Conservation (phyloP, 805 yeast genomes). For the Teunomyces gatunensis region DNA sequence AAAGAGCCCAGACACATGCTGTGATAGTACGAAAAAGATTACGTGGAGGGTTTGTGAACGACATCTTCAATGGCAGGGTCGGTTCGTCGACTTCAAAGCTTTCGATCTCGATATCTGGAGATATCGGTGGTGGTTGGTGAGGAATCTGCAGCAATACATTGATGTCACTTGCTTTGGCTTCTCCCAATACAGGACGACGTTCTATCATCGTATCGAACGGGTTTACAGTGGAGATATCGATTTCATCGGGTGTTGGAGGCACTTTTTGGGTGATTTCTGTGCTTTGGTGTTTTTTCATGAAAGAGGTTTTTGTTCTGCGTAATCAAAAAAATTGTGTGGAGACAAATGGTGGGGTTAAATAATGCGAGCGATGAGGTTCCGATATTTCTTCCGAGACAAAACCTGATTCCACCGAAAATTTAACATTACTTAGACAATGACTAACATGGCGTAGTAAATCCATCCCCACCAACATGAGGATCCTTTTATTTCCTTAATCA, state of each 20-base stretch:
- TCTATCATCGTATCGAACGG: neutral
- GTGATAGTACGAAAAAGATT: constrained; percentile 15
- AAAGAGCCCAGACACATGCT: constrained; percentile 16
- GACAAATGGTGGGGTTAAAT: neutral
- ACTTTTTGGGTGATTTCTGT: neutral
- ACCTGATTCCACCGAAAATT: neutral
- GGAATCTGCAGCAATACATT: neutral
- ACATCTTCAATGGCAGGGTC: constrained; percentile 9
- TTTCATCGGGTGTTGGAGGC: neutral
- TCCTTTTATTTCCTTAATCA: neutral
- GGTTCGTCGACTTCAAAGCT: neutral
- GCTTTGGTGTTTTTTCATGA: neutral
- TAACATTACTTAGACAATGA: too few relatives aligned
- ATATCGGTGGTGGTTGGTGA: neutral
- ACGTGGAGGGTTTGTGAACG: constrained; percentile 14
- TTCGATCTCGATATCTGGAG: neutral
- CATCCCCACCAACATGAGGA: too few relatives aligned
- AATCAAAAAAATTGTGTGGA: neutral
- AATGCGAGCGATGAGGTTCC: neutral
- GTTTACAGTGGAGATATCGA: neutral
- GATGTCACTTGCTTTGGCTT: neutral
- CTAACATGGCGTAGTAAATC: too few relatives aligned
- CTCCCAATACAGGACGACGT: neutral
- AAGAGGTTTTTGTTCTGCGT: neutral
- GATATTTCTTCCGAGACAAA: neutral